These are phyloP conservation scores for Eutrema yunnanense DNA, from an alignment of 345 rosid genomes.

Conservation along the genomic window DNA sequence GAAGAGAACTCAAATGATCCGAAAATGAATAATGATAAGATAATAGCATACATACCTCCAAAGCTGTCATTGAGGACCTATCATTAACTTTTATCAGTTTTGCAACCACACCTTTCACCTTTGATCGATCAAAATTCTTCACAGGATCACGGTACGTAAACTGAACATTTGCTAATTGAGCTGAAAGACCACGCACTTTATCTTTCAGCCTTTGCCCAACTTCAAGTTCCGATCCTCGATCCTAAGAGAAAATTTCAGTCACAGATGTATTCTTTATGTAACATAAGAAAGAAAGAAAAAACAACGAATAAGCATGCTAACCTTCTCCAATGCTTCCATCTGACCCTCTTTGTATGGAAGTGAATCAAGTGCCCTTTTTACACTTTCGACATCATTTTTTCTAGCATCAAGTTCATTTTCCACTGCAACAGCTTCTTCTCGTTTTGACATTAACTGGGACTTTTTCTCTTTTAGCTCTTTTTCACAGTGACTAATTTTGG, in stretches of 20 bases:
- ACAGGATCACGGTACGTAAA: conserved; percentile 80
- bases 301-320: conserved; percentile 10
- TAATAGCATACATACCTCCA: conserved; percentile 54
- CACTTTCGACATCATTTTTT: conserved; percentile 58
- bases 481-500: conserved; percentile 75
- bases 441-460: conserved; percentile 62
- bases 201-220: conserved; percentile 77
- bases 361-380: conserved; percentile 51
- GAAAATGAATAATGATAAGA: conserved; percentile 1
- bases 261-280: conserved; percentile 9
- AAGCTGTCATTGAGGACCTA: conserved; percentile 72
- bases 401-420: conserved; percentile 68
- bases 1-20: neutral
- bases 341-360: conserved; percentile 67
- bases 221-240: conserved; percentile 65
- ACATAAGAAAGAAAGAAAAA: neutral
- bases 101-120: conserved; percentile 97
- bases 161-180: conserved; percentile 73
- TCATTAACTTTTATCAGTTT: conserved; percentile 85
- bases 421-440: conserved; percentile 67
- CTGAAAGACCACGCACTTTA: conserved; percentile 60
- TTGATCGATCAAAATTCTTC: conserved; percentile 79
- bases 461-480: conserved; percentile 80
- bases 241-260: conserved; percentile 40
- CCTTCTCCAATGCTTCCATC: conserved; percentile 92